These are phyloP conservation scores for Erythrophleum ivorense DNA, from an alignment of 331 rosid species.

Conservation along the genomic window DNA sequence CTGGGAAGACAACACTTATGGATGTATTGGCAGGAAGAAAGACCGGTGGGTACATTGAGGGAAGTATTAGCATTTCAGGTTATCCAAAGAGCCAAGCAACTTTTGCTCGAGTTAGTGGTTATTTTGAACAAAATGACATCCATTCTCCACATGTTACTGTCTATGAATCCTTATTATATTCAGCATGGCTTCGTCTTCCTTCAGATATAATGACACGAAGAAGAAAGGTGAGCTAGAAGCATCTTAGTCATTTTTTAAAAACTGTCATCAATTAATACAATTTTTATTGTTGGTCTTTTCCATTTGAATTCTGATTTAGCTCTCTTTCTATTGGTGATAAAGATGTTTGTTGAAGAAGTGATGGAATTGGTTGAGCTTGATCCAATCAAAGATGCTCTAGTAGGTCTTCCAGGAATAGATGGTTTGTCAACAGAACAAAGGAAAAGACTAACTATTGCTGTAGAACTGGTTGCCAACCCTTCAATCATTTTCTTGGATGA, in stretches of 20 bases:
- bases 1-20: slow-evolving; percentile 68
- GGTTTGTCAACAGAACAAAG: slow-evolving; percentile 75
- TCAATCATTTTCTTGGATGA: slow-evolving; percentile 83
- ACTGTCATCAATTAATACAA: not conserved
- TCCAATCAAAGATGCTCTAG: slow-evolving; percentile 57
- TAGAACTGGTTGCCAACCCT: slow-evolving; percentile 73
- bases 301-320: not conserved
- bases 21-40: slow-evolving; percentile 72
- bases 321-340: slow-evolving; percentile 13
- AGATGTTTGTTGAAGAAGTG: slow-evolving; percentile 71
- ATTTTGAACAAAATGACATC: slow-evolving; percentile 68
- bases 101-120: slow-evolving; percentile 60
- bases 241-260: not conserved
- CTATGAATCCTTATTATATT: slow-evolving; percentile 59
- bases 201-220: slow-evolving; percentile 37
- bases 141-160: slow-evolving; percentile 68
- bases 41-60: slow-evolving; percentile 60
- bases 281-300: not conserved
- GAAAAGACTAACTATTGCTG: slow-evolving; percentile 68
- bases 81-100: slow-evolving; percentile 59
- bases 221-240: slow-evolving; percentile 37
- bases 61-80: slow-evolving; percentile 59
- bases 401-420: slow-evolving; percentile 62
- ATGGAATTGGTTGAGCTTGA: slow-evolving; percentile 62
- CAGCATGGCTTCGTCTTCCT: slow-evolving; percentile 68